Evolutionary conservation across 129 eudicot species (phyloP).

Genomic region (Sambucus nigra): DNA sequence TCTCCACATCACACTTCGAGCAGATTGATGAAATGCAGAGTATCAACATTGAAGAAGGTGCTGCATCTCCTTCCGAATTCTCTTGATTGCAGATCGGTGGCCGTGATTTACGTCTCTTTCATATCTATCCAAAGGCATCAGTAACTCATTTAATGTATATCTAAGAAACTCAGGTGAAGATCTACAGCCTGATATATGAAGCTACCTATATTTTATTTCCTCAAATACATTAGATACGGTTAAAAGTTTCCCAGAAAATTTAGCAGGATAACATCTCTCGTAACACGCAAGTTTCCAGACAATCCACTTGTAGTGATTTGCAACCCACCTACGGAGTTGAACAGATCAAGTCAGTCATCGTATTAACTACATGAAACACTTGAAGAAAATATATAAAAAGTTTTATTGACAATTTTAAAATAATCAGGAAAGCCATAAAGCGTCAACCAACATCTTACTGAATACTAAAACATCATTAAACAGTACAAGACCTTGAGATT

Average conservation of each 20-base stretch:
- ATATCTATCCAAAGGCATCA: conserved; percentile 36
- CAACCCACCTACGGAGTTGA: conserved; percentile 53
- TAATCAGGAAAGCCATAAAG: conserved; percentile 4
- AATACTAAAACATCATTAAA: conserved; percentile 1
- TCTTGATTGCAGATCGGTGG: conserved; percentile 77
- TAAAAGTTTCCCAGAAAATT: conserved; percentile 45
- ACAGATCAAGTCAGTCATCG: conserved; percentile 3
- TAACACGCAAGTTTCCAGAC: conserved; percentile 96
- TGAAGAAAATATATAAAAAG: not conserved
- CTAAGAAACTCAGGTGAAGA: conserved; percentile 3
- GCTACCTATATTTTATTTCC: conserved; percentile 75
- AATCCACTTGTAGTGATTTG: conserved; percentile 94
- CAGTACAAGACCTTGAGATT: not conserved
- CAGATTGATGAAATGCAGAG: conserved; percentile 74
- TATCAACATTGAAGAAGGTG: conserved; percentile 71
- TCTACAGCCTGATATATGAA: not conserved
- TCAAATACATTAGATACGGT: conserved; percentile 66
- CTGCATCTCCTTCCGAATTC: conserved; percentile 84
- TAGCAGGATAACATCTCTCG: conserved; percentile 69
- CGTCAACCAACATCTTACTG: not conserved
- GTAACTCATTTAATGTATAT: conserved; percentile 4
- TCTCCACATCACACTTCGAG: conserved; percentile 18
- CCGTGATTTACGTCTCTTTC: conserved; percentile 93
- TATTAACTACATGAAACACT: conserved; percentile 10
- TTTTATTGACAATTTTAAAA: not conserved